Percentiles rank a stretch among this genome's conserved stretches.
Conservation (phyloP, 2,329 filamentous ascomycete species). For the Penicillium paneum region DNA sequence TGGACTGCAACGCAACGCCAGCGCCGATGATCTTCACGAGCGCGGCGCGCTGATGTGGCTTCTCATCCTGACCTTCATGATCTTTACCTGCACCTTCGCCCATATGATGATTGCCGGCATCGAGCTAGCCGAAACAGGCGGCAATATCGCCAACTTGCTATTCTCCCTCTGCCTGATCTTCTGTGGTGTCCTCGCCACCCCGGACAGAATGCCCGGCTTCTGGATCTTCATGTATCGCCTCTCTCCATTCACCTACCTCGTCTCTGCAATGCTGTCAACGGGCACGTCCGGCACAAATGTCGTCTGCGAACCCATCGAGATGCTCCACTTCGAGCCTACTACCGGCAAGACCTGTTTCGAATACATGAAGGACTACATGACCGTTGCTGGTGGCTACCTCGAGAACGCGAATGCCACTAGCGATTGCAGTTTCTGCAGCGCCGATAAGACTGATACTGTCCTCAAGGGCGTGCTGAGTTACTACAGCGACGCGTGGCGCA, state of each 20-base stretch:
- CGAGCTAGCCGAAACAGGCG: conserved; percentile 65
- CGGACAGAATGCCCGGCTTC: conserved; percentile 61
- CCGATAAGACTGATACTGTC: conserved; percentile 49
- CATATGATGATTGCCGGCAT: conserved; percentile 71
- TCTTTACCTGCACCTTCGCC: conserved; percentile 70
- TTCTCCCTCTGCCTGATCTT: conserved; percentile 60
- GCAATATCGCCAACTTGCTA: conserved; percentile 59
- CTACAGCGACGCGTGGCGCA: conserved; percentile 59
- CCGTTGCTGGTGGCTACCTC: conserved; percentile 39
- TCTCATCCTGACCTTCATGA: conserved; percentile 62
- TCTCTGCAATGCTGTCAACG: conserved; percentile 45
- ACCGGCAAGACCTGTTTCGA: conserved; percentile 58
- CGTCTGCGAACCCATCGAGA: conserved; percentile 33
- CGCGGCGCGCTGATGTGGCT: conserved; percentile 65
- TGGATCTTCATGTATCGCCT: conserved; percentile 77
- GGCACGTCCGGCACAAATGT: conserved; percentile 34
- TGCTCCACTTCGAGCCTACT: conserved; percentile 47
- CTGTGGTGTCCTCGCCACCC: conserved; percentile 53
- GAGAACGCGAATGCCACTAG: conserved; percentile 44
- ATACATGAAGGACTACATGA: conserved; percentile 47
- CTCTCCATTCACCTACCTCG: conserved; percentile 63
- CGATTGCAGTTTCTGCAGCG: conserved; percentile 51
- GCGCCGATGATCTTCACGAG: conserved; percentile 40
- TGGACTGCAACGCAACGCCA: conserved; percentile 45
- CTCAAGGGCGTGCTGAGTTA: conserved; percentile 42